Base-by-base conservation (phyloP, 2,329 filamentous ascomycete genomes). In the Alternaria triticimaculans region DNA sequence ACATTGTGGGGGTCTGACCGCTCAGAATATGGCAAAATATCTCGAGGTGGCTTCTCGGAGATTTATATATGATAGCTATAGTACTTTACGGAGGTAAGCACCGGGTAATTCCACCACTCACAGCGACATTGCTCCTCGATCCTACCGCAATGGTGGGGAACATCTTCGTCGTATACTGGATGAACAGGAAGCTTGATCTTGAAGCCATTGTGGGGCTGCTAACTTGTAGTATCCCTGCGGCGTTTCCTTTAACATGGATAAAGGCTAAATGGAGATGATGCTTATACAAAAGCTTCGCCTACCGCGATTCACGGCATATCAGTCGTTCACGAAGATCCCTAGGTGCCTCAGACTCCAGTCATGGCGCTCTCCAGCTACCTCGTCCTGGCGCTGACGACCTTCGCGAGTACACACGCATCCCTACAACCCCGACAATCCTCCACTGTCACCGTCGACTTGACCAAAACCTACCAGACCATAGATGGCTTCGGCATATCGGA, bases 401-500 rank as follows among this genome's bases (percentile, higher is more conserved):
- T 57, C 12, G 64, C 41, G 20, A 44, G n/a, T 26, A 11, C 37
- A 28, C 5, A 26, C 15, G 12, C 53, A 10, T n/a, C 28, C 20
- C 20, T 53, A 5, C 49, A 41, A 11, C 15, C 33, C 11, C 68
- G 72, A 25, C 72, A 76, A 65, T 55, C 70, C 5, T 68, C 69
- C 4, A 71, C 67, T 9, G 79, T 84, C 60, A 82, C 77, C 0
- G 80, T 84, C n/a, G 79, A 84, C 66, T 71, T 81, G 5, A 67
- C 76, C 20, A 81, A 80, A 69, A 83, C 79, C 44, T 83, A 80
- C 70, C 83, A 84, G 74, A 81, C 74, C 8, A 83, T 84, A 63
- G 81, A 84, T 62, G 83, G 83, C 15, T 84, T 84, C 67, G 83
- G 82, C n/a, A 81, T 81, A 70, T 80, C 77, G 18, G 79, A 82